Base-by-base conservation (phyloP, 495 filamentous ascomycete species). In the Coniosporium apollinis region DNA sequence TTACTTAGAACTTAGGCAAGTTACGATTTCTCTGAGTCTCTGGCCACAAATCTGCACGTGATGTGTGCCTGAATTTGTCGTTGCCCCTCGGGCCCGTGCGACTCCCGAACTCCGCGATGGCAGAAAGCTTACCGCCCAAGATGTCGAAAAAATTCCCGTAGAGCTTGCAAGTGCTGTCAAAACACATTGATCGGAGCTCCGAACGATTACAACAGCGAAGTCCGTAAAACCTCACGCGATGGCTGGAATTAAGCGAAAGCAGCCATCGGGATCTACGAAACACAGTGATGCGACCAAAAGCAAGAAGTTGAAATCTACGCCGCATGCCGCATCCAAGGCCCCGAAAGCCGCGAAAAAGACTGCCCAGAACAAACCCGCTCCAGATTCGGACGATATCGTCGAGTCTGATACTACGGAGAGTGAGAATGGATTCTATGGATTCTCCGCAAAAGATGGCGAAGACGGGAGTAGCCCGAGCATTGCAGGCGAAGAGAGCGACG, bases 381-480 rank as follows among this genome's bases (percentile, higher is more conserved):
- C 20, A 9, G 44, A 49, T 2, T 35, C 36, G 4, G 41, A 46
- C 11, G 45, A 43, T 6, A n/a, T 45, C 10, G 35, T 47, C 13
- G 51, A 54, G 24, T 50, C 49, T 5, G 46, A 52, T 33, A 50
- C 49, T 4, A 41, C 36, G 11, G 49, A 50, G 38, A 43, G 42
- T n/a, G 44, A 50, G 28, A 34, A 50, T 38, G 49, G 39, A 3
- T 51, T 48, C 34, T 37, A 43, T 33, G 49, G 44, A 11, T 50
- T 51, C 26, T 40, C 46, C 9, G 45, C n/a, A n/a, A n/a, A n/a
- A n/a, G n/a, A n/a, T n/a, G 19, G 5, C 8, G 22, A 16, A 28
- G 19, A n/a, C 3, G 32, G 16, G 15, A 21, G n/a, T n/a, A n/a
- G n/a, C n/a, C n/a, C n/a, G n/a, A n/a, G n/a, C n/a, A n/a, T 14